Conservation (phyloP, 148 eudicot species). For the Diospyros kaki region DNA sequence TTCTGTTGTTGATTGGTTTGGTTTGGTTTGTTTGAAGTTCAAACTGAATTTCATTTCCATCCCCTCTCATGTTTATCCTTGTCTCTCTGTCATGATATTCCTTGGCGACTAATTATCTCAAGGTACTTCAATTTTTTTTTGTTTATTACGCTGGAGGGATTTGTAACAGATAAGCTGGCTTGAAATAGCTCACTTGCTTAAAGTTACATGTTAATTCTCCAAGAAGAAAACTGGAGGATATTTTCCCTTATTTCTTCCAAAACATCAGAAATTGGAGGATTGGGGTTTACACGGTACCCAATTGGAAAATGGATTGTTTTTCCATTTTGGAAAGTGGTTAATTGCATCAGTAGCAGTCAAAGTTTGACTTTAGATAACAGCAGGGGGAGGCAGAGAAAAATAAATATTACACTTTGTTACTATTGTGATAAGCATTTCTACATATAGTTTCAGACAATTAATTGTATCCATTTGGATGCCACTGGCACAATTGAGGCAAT, state of each 20-base stretch:
- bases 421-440: no score
- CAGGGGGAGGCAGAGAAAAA: no score
- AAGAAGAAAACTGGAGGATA: neutral
- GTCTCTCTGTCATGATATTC: neutral
- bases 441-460: no score
- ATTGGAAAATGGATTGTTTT: no score
- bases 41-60: constrained; percentile 1
- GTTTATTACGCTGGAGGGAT: neutral
- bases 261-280: neutral
- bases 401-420: no score
- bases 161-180: neutral
- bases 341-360: no score
- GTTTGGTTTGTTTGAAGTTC: neutral
- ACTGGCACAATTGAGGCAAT: no score
- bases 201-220: neutral
- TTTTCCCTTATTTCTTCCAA: neutral
- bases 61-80: neutral
- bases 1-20: neutral
- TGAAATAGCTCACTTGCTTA: no score
- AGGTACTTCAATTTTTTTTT: neutral
- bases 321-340: no score
- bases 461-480: no score
- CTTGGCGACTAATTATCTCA: neutral
- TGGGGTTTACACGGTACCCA: neutral
- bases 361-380: no score